Conservation (phyloP, 2,329 filamentous ascomycete species). For the Colletotrichum sp. region DNA sequence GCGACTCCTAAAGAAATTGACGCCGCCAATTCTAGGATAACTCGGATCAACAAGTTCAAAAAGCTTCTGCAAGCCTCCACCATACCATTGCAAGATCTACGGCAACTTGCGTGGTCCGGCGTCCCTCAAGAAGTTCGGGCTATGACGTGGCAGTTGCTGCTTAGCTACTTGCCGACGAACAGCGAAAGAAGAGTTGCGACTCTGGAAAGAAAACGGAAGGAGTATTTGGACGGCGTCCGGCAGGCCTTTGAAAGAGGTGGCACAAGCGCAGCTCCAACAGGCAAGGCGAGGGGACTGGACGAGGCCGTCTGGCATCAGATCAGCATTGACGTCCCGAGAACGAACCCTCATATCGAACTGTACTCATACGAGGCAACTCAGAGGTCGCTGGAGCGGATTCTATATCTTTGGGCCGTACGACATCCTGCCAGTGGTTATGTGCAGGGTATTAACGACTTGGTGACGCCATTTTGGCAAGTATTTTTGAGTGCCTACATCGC, state of each 20-base stretch:
- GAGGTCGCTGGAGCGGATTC: conserved; percentile 87
- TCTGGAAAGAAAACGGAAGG: conserved; percentile 91
- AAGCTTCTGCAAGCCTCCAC: conserved; percentile 90
- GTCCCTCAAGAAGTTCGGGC: conserved; percentile 93
- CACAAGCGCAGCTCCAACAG: conserved; percentile 30
- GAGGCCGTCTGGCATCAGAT: conserved; percentile 99
- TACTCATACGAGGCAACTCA: conserved; percentile 98
- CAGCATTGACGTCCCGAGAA: conserved; percentile 95
- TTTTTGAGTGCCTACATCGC: conserved; percentile 95
- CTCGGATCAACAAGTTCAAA: conserved; percentile 98
- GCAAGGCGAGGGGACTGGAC: conserved; percentile 73
- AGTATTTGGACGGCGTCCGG: conserved; percentile 91
- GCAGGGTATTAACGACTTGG: conserved; percentile 97
- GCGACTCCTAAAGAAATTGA: conserved; percentile 85
- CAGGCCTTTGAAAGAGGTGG: conserved; percentile 69
- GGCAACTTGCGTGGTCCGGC: conserved; percentile 90
- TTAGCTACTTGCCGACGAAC: conserved; percentile 96
- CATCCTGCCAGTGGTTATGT: conserved; percentile 98
- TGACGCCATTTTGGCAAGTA: conserved; percentile 97
- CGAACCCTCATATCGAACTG: conserved; percentile 92
- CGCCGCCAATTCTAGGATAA: conserved; percentile 83
- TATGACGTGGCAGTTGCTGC: conserved; percentile 97
- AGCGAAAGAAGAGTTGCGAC: conserved; percentile 90
- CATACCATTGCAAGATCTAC: conserved; percentile 82
- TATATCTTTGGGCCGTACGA: conserved; percentile 97